Evolutionary conservation across 352 stramenopile genomes (phyloP).

Genomic region (Stramenopiles sp.): DNA sequence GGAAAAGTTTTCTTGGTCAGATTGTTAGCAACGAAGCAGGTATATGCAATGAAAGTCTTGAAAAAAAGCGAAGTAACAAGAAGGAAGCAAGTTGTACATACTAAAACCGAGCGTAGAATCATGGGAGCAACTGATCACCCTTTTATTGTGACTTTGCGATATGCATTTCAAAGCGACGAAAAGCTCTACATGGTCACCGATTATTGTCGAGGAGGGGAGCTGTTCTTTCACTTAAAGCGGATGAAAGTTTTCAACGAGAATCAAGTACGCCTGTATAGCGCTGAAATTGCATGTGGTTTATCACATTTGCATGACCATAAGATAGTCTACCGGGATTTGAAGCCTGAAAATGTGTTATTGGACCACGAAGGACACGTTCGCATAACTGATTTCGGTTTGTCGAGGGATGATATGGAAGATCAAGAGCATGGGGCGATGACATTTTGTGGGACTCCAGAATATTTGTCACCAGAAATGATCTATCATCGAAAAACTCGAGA

Average conservation of each 20-base stretch:
- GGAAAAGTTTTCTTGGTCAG: conserved; percentile 85
- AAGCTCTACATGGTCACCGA: conserved; percentile 76
- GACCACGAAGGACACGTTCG: conserved; percentile 77
- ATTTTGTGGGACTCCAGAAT: conserved; percentile 79
- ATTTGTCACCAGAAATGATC: conserved; percentile 77
- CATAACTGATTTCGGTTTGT: conserved; percentile 82
- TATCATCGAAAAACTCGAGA: conserved; percentile 34
- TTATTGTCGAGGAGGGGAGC: conserved; percentile 69
- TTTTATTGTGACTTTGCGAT: conserved; percentile 71
- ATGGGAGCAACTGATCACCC: conserved; percentile 67
- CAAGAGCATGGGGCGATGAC: conserved; percentile 57
- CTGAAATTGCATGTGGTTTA: conserved; percentile 75
- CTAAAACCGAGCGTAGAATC: conserved; percentile 74
- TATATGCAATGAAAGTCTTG: conserved; percentile 86
- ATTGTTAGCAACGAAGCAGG: conserved; percentile 68
- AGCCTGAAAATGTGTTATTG: conserved; percentile 83
- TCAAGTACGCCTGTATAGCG: conserved; percentile 66
- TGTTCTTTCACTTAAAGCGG: conserved; percentile 60
- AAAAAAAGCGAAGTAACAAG: conserved; percentile 73
- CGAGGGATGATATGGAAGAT: conserved; percentile 65
- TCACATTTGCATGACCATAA: conserved; percentile 72
- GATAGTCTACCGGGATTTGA: conserved; percentile 89
- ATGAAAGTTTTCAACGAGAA: conserved; percentile 14
- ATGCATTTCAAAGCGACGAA: conserved; percentile 75
- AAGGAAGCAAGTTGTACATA: conserved; percentile 75